Evolutionary conservation across 345 rosid species (phyloP).

Genomic region (Camelina laxa): DNA sequence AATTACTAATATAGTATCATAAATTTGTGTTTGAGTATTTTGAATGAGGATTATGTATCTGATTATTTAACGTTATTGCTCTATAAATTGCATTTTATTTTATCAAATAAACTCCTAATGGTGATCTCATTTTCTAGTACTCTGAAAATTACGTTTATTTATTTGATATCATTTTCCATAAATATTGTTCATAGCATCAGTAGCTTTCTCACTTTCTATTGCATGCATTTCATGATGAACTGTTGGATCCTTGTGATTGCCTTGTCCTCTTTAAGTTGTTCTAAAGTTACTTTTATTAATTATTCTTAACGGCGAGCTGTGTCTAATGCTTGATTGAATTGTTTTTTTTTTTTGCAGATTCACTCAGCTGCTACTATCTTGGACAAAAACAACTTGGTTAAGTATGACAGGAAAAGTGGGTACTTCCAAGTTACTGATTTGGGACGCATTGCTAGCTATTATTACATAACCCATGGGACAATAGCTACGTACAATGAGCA

Average conservation of each 20-base stretch:
- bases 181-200: constrained; percentile 5
- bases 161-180: constrained; percentile 4
- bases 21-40: neutral
- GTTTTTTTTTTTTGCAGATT: constrained; percentile 53
- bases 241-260: constrained; percentile 22
- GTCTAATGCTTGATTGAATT: constrained; percentile 20
- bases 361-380: constrained; percentile 89
- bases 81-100: neutral
- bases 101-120: neutral
- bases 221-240: constrained; percentile 23
- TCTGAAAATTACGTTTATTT: constrained; percentile 14
- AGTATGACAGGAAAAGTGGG: constrained; percentile 92
- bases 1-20: neutral
- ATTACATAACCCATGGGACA: constrained; percentile 90
- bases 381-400: constrained; percentile 90
- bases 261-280: constrained; percentile 14
- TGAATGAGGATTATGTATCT: constrained; percentile 23
- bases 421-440: constrained; percentile 97
- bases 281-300: neutral
- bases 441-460: constrained; percentile 99
- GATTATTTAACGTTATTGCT: constrained; percentile 1
- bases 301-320: neutral
- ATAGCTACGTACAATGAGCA: constrained; percentile 90
- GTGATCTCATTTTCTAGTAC: neutral
- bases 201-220: constrained; percentile 23